Conservation (phyloP, 2,329 filamentous ascomycete species). For the Neoarthrinium moseri region DNA sequence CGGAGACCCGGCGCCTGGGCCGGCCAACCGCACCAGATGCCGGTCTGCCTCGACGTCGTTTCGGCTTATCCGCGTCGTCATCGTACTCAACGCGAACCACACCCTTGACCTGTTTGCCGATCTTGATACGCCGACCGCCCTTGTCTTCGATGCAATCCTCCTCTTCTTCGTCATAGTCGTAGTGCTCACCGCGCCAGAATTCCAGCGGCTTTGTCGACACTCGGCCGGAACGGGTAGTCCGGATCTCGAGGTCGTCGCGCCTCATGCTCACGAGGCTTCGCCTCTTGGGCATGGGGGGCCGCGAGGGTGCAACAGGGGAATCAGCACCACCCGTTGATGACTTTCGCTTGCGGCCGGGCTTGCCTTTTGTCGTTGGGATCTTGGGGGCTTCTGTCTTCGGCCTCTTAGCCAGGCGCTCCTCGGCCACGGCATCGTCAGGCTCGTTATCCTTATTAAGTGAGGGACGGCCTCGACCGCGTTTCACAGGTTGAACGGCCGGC, state of each 20-base stretch:
- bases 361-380: conserved; percentile 24
- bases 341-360: conserved; percentile 33
- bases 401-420: conserved; percentile 22
- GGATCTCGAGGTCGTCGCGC: conserved; percentile 49
- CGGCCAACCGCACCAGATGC: conserved; percentile 20
- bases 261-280: conserved; percentile 54
- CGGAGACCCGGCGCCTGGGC: conserved; percentile 7
- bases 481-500: conserved; percentile 2
- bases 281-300: conserved; percentile 54
- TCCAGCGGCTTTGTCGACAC: conserved; percentile 75
- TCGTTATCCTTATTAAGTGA: conserved; percentile 14
- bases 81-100: conserved; percentile 73
- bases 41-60: conserved; percentile 18
- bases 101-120: conserved; percentile 68
- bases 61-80: conserved; percentile 34
- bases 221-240: conserved; percentile 72
- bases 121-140: conserved; percentile 47
- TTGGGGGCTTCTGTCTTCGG: conserved; percentile 21
- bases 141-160: conserved; percentile 45
- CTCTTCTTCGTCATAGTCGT: conserved; percentile 65
- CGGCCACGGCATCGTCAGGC: conserved; percentile 11
- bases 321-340: conserved; percentile 43
- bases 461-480: conserved; percentile 1
- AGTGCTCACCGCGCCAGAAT: conserved; percentile 83
- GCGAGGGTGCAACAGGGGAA: conserved; percentile 47